phyloP scores from a whole-genome alignment of 805 yeast genomes.

The Komagataella pseudopastoris region DNA sequence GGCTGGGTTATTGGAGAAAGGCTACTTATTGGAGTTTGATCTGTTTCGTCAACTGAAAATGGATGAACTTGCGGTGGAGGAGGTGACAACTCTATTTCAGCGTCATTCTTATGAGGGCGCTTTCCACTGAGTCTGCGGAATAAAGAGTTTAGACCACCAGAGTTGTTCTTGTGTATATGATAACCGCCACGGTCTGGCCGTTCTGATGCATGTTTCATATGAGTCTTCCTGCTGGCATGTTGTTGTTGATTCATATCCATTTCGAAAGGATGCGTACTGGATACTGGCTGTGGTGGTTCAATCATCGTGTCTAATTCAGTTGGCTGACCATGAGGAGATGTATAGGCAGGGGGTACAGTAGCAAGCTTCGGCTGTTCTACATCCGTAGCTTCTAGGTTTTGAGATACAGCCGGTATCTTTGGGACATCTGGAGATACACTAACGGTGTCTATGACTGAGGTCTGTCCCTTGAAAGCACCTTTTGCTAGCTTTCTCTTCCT shows the following conservation, averaged over 20 bases:
- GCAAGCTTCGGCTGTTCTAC: slow-evolving; percentile 11
- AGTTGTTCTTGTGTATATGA: not conserved
- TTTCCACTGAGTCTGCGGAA: slow-evolving; percentile 21
- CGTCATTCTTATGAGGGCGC: slow-evolving; percentile 7
- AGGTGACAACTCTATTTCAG: slow-evolving; percentile 6
- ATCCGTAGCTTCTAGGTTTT: slow-evolving; percentile 17
- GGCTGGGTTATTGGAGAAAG: not conserved
- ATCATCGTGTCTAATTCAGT: not conserved
- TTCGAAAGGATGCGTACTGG: not conserved
- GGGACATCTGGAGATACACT: not conserved
- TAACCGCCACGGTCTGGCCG: not conserved
- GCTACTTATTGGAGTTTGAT: not conserved
- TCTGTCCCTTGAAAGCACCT: not conserved
- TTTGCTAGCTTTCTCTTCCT: slow-evolving; percentile 37
- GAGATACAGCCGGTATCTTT: not conserved
- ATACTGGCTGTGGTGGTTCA: not conserved
- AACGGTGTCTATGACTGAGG: not conserved
- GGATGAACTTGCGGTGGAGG: not conserved
- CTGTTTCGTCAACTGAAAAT: not conserved
- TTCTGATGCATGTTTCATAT: not conserved
- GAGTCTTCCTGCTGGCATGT: not conserved
- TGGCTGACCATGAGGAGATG: slow-evolving; percentile 19
- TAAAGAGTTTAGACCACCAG: slow-evolving; percentile 11
- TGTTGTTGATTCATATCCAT: not conserved
- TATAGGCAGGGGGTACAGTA: slow-evolving; percentile 23